These are phyloP conservation scores for Nigrospora osmanthi DNA, from an alignment of 2,329 filamentous ascomycete species.

Conservation along the genomic window DNA sequence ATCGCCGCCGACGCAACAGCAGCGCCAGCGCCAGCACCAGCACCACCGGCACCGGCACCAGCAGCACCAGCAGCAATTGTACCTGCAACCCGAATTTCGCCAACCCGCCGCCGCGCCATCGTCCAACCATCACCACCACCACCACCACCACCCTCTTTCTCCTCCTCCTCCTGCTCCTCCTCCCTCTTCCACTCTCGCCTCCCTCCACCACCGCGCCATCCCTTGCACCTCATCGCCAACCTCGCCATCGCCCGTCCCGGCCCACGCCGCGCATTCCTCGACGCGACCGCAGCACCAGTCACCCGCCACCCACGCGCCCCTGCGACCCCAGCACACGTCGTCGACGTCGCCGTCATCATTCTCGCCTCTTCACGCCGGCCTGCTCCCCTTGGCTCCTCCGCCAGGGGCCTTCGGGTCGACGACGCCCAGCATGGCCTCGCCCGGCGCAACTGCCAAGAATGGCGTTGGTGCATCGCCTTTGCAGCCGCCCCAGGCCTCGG, in stretches of 20 bases:
- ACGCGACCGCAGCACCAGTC: slow-evolving; percentile 13
- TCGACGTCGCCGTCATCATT: slow-evolving; percentile 7
- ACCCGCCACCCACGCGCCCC: slow-evolving; percentile 11
- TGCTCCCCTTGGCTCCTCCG: slow-evolving; percentile 22
- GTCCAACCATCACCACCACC: no score
- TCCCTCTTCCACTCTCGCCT: neutral
- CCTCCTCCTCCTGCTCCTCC: slow-evolving; percentile 4
- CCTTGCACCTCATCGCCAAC: slow-evolving; percentile 2
- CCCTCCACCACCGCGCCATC: neutral
- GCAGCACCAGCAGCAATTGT: neutral
- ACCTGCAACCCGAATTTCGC: slow-evolving; percentile 1
- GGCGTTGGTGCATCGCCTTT: slow-evolving; percentile 22
- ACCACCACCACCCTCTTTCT: no score
- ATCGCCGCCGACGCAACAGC: neutral
- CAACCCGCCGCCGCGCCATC: neutral
- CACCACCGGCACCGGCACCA: neutral
- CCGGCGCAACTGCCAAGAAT: slow-evolving; percentile 12
- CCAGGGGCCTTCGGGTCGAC: slow-evolving; percentile 19
- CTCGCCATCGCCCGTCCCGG: slow-evolving; percentile 3
- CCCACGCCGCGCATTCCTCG: slow-evolving; percentile 8
- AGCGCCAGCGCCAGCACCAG: slow-evolving; percentile 4
- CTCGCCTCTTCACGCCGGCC: slow-evolving; percentile 2
- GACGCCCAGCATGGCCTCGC: slow-evolving; percentile 18
- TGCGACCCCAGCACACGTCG: slow-evolving; percentile 14
- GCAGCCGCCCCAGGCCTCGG: slow-evolving; percentile 20